Evolutionary conservation across 1,284 basidiomycete species (phyloP), one percentile per base, ranked within the genome.

Genomic region (Tylopilus orsonianus): DNA sequence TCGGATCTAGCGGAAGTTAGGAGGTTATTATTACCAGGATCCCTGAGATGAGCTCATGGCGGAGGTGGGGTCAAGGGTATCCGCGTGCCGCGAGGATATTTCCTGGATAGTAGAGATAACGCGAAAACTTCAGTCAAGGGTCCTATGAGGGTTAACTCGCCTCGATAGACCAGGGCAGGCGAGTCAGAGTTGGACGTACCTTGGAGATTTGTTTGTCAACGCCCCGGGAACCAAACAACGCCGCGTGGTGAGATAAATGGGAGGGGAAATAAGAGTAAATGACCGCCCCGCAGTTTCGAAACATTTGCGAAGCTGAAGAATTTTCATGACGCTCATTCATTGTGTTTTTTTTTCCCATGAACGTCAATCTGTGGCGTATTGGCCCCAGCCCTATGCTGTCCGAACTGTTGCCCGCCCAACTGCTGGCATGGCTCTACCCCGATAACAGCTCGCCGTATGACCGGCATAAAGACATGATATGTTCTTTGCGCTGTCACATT

Each of bases 31-130:
- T 52, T 33, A 23, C 10, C 35, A 41, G 32, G 33, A 44, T 41
- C 10, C 8, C 40, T 20, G 40, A 41, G 32, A 38, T 56, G 32
- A 23, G 19, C 36, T 29, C 20, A 35, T 27, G 10, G 27, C 19
- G 4, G 30, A 36, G 19, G 35, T 36, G 41, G 62, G 60, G 56
- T 16, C 41, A 57, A 62, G 60, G 60, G 62, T 24, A 37, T 43
- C 46, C 55, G 36, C 16, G 20, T 24, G 37, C 26, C 44, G 34
- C 20, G 29, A 22, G 26, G 9, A 37, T 19, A 30, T 42, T 30
- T 10, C 55, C 29, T 8, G 37, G 33, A 52, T 43, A 22, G 16
- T 20, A 34, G 10, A 8, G 20, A 20, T 29, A n/a, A 19, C 22
- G 23, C 16, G 26, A 10, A 26, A 26, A 26, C 10, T 6, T 26